Evolutionary conservation across 1,139 yeast genomes (phyloP).

Genomic region (Pichia sp.): DNA sequence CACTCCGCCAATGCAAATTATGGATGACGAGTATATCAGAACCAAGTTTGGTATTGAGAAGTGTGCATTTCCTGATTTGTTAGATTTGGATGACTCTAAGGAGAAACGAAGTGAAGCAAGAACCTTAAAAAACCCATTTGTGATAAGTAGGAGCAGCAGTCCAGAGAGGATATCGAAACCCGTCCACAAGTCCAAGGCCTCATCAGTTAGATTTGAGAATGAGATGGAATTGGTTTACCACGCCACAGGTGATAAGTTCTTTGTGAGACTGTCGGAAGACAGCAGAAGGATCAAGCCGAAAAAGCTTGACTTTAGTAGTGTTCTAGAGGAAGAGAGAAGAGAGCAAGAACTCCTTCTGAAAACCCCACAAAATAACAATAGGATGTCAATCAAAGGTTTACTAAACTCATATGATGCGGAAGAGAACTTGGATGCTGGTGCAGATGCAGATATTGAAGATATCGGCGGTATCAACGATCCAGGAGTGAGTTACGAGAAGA

Average conservation of each 20-base stretch:
- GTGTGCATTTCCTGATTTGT: conserved; percentile 7
- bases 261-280: conserved; percentile 15
- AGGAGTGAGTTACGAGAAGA: conserved; percentile 16
- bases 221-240: conserved; percentile 24
- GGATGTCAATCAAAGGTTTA: conserved; percentile 9
- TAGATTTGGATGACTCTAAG: conserved; percentile 11
- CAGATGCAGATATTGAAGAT: conserved; percentile 9
- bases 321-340: neutral
- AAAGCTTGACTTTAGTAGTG: conserved; percentile 2
- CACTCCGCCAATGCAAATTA: conserved; percentile 24
- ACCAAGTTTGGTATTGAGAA: conserved; percentile 17
- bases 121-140: conserved; percentile 18
- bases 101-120: conserved; percentile 6
- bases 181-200: no score
- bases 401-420: neutral
- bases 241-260: conserved; percentile 22
- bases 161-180: neutral
- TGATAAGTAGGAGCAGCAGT: conserved; percentile 8
- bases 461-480: conserved; percentile 1
- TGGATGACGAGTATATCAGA: conserved; percentile 18
- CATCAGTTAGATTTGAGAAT: conserved; percentile 19
- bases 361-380: conserved; percentile 4
- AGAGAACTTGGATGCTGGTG: neutral
- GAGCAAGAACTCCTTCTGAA: neutral
- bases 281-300: conserved; percentile 23